Evolutionary conservation across 169 alveolate genomes (phyloP).

Genomic region (Theileria sp.): DNA sequence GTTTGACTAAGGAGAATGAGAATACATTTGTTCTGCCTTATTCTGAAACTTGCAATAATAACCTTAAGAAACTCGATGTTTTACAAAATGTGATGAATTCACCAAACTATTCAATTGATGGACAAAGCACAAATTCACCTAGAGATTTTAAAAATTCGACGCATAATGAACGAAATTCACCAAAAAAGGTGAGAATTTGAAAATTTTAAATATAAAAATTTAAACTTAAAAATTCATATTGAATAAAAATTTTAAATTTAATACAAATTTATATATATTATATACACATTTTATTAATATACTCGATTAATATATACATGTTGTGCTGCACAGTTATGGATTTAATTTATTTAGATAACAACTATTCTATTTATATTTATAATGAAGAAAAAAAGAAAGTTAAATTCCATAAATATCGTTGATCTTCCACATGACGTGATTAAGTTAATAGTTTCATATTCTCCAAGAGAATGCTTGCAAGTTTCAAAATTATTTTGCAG

Average conservation of each 20-base stretch:
- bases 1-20: slow-evolving; percentile 52
- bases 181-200: background rate
- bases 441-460: slow-evolving; percentile 11
- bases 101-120: background rate
- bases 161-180: background rate
- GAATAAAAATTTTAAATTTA: too few relatives aligned
- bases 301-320: background rate
- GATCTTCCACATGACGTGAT: slow-evolving; percentile 24
- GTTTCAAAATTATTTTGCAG: slow-evolving; percentile 8
- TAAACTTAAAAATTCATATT: too few relatives aligned
- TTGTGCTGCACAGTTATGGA: background rate
- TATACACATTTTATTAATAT: too few relatives aligned
- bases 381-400: slow-evolving; percentile 4
- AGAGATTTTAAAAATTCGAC: background rate
- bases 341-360: background rate
- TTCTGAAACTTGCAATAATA: slow-evolving; percentile 45
- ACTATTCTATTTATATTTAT: slow-evolving; percentile 23
- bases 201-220: too few relatives aligned
- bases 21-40: slow-evolving; percentile 65
- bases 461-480: slow-evolving; percentile 25
- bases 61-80: slow-evolving; percentile 42
- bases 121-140: background rate
- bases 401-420: background rate
- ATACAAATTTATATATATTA: too few relatives aligned
- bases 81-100: slow-evolving; percentile 8